Evolutionary conservation across 2,329 filamentous ascomycete genomes (phyloP).

Genomic region (Pseudogymnoascus sp.): DNA sequence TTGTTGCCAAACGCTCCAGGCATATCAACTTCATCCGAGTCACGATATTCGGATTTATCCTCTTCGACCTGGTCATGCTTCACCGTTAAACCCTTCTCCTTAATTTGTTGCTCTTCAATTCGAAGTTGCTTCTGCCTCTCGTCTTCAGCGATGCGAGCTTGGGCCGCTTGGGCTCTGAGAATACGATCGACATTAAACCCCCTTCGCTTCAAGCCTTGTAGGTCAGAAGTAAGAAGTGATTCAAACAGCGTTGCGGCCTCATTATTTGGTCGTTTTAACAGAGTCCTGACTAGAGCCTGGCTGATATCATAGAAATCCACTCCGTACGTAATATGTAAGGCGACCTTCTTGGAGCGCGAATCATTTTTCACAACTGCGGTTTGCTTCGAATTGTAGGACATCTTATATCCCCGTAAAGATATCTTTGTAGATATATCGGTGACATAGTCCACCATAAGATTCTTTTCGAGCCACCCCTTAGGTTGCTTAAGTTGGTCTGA

Average conservation of each 20-base stretch:
- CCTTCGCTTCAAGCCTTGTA: slow-evolving; percentile 73
- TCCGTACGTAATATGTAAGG: slow-evolving; percentile 66
- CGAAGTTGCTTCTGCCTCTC: slow-evolving; percentile 68
- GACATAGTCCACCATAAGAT: slow-evolving; percentile 71
- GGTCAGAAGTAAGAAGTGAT: slow-evolving; percentile 77
- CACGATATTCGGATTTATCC: slow-evolving; percentile 27
- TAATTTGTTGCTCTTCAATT: slow-evolving; percentile 60
- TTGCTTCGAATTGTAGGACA: slow-evolving; percentile 66
- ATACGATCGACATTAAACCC: slow-evolving; percentile 98
- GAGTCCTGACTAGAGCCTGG: slow-evolving; percentile 71
- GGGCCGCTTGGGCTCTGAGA: slow-evolving; percentile 75
- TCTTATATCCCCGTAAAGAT: slow-evolving; percentile 62
- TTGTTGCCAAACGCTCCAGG: slow-evolving; percentile 64
- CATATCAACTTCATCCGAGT: slow-evolving; percentile 44
- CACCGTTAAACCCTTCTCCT: slow-evolving; percentile 36
- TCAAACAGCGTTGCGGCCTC: slow-evolving; percentile 87
- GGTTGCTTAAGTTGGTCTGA: slow-evolving; percentile 78
- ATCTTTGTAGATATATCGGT: slow-evolving; percentile 69
- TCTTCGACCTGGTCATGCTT: slow-evolving; percentile 20
- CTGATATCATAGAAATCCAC: slow-evolving; percentile 90
- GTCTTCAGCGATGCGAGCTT: slow-evolving; percentile 80
- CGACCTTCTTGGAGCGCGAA: slow-evolving; percentile 43
- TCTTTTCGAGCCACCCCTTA: slow-evolving; percentile 81
- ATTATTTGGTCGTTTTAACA: slow-evolving; percentile 76
- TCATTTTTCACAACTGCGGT: slow-evolving; percentile 62